Base-by-base conservation (phyloP, 306 rosid genomes). In the Citrullus colocynthis region DNA sequence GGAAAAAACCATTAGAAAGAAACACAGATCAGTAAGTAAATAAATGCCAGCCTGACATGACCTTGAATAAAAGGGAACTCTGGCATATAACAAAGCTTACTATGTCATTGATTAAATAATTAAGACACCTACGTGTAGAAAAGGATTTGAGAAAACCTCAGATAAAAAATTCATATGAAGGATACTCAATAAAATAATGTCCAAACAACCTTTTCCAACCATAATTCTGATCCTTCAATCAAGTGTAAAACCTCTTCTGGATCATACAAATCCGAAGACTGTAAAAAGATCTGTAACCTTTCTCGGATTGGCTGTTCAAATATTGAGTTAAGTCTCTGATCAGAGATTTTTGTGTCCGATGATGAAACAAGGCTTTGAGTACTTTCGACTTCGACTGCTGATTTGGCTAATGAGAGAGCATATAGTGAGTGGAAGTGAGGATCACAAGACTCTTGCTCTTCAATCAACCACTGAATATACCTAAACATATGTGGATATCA, bases 401-500 rank as follows among this genome's bases (percentile, higher is more conserved):
- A 92, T 87, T 89, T 92, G 73, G 97, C 91, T 71, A 95, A 93
- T 77, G 98, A 95, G 78, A 95, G 95, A 70, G 97, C 91, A 87
- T 95, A 95, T 76, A 95, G 76, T 0, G 98, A 92, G 85, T 92
- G 98, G 79, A 92, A 89, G 81, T 86, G 96, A 80, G 88, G 82
- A 73, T 92, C 93, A 65, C 51, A 60, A 51, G 89, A 92, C 55
- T 95, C 98, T 85, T 84, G 90, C 62, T 92, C 96, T 89, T 95
- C 98, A 83, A 95, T 92, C 90, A 95, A 88, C 97, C 98, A 95
- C 71, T 90, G 98, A 71, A 95, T 95, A 80, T 92, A 95, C 84
- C 98, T 95, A 85, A 9, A 2, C 41, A 80, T 76, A 66, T 45
- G 84, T 49, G 83, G 79, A 76, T 81, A 59, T 62, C 74, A 63